Evolutionary conservation across 192 early-diverging fungal species (phyloP).

Genomic region (Linnemannia exigua): DNA sequence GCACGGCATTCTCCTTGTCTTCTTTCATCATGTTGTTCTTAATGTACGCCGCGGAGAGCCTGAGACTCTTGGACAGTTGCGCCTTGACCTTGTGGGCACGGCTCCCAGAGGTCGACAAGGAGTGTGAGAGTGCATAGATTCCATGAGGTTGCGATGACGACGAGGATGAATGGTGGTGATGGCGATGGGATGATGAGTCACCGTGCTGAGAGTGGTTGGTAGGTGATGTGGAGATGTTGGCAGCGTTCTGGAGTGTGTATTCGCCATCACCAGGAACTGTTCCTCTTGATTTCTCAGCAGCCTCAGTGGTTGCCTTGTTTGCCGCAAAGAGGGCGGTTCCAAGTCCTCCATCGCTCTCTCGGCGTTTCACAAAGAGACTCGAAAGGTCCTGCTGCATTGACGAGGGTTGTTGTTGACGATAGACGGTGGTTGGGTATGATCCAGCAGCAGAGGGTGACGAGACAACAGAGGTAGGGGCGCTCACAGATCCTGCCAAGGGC

Average conservation of each 20-base stretch:
- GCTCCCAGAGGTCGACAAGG: slow-evolving; percentile 13
- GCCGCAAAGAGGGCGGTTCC: slow-evolving; percentile 19
- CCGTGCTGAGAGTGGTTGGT: not conserved
- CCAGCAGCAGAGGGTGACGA: slow-evolving; percentile 23
- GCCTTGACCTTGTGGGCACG: slow-evolving; percentile 53
- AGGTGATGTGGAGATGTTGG: slow-evolving; percentile 4
- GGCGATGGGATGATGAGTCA: not conserved
- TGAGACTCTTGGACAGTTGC: slow-evolving; percentile 44
- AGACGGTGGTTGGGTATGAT: slow-evolving; percentile 10
- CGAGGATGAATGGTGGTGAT: not conserved
- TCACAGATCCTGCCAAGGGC: slow-evolving; percentile 8
- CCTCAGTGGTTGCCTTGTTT: slow-evolving; percentile 2
- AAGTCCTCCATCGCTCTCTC: slow-evolving; percentile 33
- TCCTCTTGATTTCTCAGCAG: not conserved
- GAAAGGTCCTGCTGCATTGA: slow-evolving; percentile 47
- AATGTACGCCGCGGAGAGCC: slow-evolving; percentile 46
- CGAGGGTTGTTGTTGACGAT: slow-evolving; percentile 18
- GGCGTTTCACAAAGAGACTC: slow-evolving; percentile 25
- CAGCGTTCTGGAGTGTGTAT: slow-evolving; percentile 28
- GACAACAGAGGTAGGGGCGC: slow-evolving; percentile 22
- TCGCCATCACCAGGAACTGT: not conserved
- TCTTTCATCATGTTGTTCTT: slow-evolving; percentile 59
- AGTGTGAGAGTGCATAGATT: not conserved
- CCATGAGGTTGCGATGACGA: not conserved
- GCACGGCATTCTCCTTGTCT: slow-evolving; percentile 19